These are phyloP conservation scores for Scheffersomyces cryptocercus DNA, from an alignment of 1,139 yeast genomes.

Conservation along the genomic window DNA sequence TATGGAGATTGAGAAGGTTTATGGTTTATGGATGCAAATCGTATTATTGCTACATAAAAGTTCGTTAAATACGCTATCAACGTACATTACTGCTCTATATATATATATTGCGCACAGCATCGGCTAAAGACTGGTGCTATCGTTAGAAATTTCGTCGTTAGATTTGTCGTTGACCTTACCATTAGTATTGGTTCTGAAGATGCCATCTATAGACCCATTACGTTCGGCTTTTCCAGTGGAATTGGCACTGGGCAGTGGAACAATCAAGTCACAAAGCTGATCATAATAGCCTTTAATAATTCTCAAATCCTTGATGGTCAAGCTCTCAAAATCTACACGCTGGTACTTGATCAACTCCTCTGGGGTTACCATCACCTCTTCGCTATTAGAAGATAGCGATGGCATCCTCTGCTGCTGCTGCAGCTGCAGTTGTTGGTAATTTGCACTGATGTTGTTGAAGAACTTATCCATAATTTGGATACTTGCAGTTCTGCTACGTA, in stretches of 20 bases:
- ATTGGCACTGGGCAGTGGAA: not conserved
- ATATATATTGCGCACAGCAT: constrained; percentile 1
- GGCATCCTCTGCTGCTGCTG: constrained; percentile 3
- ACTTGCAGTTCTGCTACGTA: constrained; percentile 38
- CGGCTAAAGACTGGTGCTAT: not conserved
- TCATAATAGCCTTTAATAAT: constrained; percentile 37
- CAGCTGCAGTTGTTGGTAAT: constrained; percentile 1
- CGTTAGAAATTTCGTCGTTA: not conserved
- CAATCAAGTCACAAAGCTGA: constrained; percentile 30
- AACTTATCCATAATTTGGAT: constrained; percentile 48
- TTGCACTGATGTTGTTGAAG: constrained; percentile 34
- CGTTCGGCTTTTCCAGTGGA: not conserved
- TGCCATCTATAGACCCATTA: not conserved
- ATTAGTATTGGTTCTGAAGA: not conserved
- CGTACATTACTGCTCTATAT: not conserved
- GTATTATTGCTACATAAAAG: no score
- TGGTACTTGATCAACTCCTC: constrained; percentile 35
- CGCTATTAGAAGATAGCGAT: not conserved
- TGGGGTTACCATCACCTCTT: constrained; percentile 7
- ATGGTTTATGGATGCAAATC: no score
- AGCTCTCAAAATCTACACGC: constrained; percentile 35
- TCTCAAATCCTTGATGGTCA: constrained; percentile 39
- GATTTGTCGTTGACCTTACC: not conserved
- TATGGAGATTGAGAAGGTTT: no score
- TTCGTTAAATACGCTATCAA: no score